phyloP scores from a whole-genome alignment of 1,139 yeast genomes.

The Blastobotrys elegans region DNA sequence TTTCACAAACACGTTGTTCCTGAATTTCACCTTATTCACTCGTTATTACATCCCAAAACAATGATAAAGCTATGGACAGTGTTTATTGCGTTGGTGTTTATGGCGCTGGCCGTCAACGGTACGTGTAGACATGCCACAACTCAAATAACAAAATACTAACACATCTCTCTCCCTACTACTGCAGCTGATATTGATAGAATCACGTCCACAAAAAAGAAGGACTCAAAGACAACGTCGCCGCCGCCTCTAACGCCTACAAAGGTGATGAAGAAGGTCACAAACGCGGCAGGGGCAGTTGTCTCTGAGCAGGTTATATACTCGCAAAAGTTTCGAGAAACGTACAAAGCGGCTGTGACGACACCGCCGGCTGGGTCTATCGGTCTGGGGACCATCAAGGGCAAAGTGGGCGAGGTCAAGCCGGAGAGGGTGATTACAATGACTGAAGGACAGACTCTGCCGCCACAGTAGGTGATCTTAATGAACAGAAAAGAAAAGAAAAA shows the following conservation, averaged over 20 bases:
- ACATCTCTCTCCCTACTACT: not conserved
- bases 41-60: not conserved
- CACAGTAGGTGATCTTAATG: too few species aligned
- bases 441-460: not conserved
- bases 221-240: not conserved
- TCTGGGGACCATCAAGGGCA: slow-evolving; percentile 51
- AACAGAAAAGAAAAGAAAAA: too few species aligned
- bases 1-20: not conserved
- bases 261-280: slow-evolving; percentile 53
- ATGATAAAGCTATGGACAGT: slow-evolving; percentile 2
- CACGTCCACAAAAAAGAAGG: slow-evolving; percentile 2
- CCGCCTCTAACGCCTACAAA: slow-evolving; percentile 32
- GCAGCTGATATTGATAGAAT: slow-evolving; percentile 10
- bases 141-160: not conserved
- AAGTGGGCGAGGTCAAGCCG: slow-evolving; percentile 41
- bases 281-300: slow-evolving; percentile 36
- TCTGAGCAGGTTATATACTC: slow-evolving; percentile 42
- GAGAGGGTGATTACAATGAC: not conserved
- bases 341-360: slow-evolving; percentile 34
- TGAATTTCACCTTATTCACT: not conserved
- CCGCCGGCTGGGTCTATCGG: slow-evolving; percentile 55
- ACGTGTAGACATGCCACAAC: not conserved
- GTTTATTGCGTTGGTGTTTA: not conserved
- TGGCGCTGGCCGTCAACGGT: slow-evolving; percentile 5
- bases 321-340: slow-evolving; percentile 45